A percentile compares a stretch with the other conserved stretches of the same genome.
Evolutionary conservation across 495 filamentous ascomycete species (phyloP).

Genomic region (Penicillium soppii): DNA sequence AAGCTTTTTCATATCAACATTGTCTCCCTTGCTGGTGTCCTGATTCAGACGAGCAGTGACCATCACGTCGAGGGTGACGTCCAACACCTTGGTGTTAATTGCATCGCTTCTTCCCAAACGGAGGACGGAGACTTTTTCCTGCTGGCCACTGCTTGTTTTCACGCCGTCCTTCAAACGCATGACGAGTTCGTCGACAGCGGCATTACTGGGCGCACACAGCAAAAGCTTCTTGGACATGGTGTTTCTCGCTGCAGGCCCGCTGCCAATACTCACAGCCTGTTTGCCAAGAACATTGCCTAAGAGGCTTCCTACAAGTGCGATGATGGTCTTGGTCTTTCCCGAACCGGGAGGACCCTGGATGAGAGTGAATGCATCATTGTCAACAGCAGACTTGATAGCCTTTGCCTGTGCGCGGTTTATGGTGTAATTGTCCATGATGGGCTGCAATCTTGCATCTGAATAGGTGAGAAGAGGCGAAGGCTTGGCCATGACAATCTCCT

Average conservation of each 20-base stretch:
- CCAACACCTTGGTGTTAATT: conserved; percentile 83
- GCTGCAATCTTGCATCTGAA: conserved; percentile 64
- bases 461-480: conserved; percentile 85
- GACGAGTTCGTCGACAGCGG: conserved; percentile 94
- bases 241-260: conserved; percentile 19
- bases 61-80: conserved; percentile 92
- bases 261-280: conserved; percentile 22
- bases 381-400: conserved; percentile 84
- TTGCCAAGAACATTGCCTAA: conserved; percentile 60
- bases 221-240: conserved; percentile 76
- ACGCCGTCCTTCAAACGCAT: conserved; percentile 88
- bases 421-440: conserved; percentile 69
- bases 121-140: conserved; percentile 75
- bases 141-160: conserved; percentile 69
- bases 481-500: conserved; percentile 83
- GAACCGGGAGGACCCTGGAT: conserved; percentile 96
- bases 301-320: conserved; percentile 90
- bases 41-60: conserved; percentile 69
- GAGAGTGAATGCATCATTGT: conserved; percentile 93
- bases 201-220: conserved; percentile 95
- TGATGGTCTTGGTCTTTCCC: conserved; percentile 97
- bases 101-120: conserved; percentile 91
- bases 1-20: conserved; percentile 66
- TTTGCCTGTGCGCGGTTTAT: conserved; percentile 91
- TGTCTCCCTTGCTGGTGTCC: conserved; percentile 33